These are phyloP conservation scores for Diaporthe helianthi DNA, from an alignment of 2,329 filamentous ascomycete genomes.

Conservation along the genomic window DNA sequence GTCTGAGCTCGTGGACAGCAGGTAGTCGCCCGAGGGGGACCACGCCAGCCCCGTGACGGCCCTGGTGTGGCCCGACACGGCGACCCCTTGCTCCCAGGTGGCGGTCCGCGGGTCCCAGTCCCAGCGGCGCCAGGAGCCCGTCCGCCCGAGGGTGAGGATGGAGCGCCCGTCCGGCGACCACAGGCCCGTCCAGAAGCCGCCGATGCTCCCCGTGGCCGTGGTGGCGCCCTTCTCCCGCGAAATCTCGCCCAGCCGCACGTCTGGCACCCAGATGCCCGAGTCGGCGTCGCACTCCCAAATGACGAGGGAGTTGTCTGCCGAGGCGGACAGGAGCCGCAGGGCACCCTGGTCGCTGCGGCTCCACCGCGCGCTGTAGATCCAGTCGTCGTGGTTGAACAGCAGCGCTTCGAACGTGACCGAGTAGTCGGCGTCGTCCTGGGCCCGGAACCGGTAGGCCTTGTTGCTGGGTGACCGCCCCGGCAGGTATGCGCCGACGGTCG, in stretches of 20 bases:
- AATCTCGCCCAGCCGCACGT: conserved; percentile 87
- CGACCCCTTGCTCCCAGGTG: conserved; percentile 78
- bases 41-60: conserved; percentile 84
- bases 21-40: conserved; percentile 79
- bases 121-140: conserved; percentile 94
- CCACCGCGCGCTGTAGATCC: conserved; percentile 93
- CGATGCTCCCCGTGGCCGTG: conserved; percentile 92
- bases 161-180: conserved; percentile 82
- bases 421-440: conserved; percentile 63
- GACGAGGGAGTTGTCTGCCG: conserved; percentile 92
- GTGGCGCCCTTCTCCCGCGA: conserved; percentile 95
- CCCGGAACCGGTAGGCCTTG: conserved; percentile 81
- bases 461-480: conserved; percentile 82
- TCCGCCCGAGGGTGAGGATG: conserved; percentile 84
- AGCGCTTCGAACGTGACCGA: conserved; percentile 93
- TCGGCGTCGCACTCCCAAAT: conserved; percentile 87
- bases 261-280: conserved; percentile 91
- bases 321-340: conserved; percentile 83
- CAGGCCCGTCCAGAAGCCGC: conserved; percentile 94
- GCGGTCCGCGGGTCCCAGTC: conserved; percentile 65
- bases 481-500: conserved; percentile 63
- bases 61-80: conserved; percentile 83
- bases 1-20: conserved; percentile 88
- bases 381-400: conserved; percentile 94
- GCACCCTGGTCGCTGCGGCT: conserved; percentile 44